Base-by-base conservation (phyloP, 352 stramenopile genomes). In the Elongisporangium undulatum region DNA sequence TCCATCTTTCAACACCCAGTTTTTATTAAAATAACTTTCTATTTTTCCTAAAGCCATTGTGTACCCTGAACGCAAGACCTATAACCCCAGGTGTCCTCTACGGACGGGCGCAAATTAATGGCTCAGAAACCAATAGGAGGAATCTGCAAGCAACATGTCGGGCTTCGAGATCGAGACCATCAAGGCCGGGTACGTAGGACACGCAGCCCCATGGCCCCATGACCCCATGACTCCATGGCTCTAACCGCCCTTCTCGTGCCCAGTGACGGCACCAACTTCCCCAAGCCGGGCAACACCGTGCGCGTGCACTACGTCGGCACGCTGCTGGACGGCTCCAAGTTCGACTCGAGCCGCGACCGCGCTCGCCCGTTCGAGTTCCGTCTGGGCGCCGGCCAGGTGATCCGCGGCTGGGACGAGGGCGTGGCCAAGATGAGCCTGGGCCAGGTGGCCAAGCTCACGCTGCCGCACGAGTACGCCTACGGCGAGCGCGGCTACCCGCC, bases 401-500 rank as follows among this genome's bases (percentile, higher is more conserved):
- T 93, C 68, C 81, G 79, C 51, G 83, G 83, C 53, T 90, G 79
- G 79, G 83, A 93, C 59, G 81, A 90, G 61, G 81, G 81, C 48
- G 82, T 91, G 51, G 78, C 77, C 38, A 64, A 80, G 75, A 86
- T 99, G 93, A 96, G 78, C 56, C 80, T 98, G 45, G 95, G 95
- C 41, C 92, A 99, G 74, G 82, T 97, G 29, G 91, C 92, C 26
- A 94, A 95, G 61, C 80, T 99, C 23, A 81, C 82, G 55, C 93
- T 98, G 59, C 87, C 95, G n/a, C 77, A 82, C 55, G 91, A 98
- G 69, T 98, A 96, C 77, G 96, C 89, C 23, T 99, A 99, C 69
- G 96, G 96, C 45, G 79, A 82, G 59, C 61, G 75, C 49, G 94
- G 95, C 38, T 92, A 96, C 55, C 87, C 87, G 13, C 90, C 90